A percentile compares a stretch with the other conserved stretches of the same genome.
phyloP scores from a whole-genome alignment of 768 basidiomycete species.

The Suillus brevipes region DNA sequence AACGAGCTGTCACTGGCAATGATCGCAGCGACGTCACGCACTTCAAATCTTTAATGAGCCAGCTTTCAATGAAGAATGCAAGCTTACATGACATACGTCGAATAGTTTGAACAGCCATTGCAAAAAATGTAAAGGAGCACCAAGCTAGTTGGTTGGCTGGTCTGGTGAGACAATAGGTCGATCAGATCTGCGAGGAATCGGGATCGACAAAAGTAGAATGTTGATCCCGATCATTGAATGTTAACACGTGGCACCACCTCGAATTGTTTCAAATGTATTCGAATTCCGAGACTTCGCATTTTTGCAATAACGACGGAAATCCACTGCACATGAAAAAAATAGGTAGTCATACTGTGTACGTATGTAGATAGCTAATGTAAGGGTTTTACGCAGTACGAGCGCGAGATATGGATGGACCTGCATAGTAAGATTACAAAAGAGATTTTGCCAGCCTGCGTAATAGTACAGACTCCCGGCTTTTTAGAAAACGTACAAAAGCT shows the following conservation, averaged over 20 bases:
- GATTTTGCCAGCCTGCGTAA: conserved; percentile 11
- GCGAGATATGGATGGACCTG: conserved; percentile 4
- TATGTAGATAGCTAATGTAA: conserved; percentile 12
- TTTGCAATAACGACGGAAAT: background rate
- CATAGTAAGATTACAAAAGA: conserved; percentile 2
- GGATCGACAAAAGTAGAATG: background rate
- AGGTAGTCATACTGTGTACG: conserved; percentile 5
- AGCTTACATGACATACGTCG: too few relatives aligned
- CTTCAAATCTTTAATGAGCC: background rate
- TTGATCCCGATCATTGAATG: background rate
- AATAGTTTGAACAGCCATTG: background rate
- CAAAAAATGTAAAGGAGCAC: background rate
- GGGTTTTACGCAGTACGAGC: conserved; percentile 7
- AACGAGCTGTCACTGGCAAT: background rate
- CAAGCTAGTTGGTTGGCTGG: too few relatives aligned
- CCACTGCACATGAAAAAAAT: conserved; percentile 1
- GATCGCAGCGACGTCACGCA: conserved; percentile 1
- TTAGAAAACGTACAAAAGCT: conserved; percentile 5
- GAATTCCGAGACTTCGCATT: background rate
- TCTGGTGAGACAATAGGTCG: background rate
- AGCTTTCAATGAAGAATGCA: too few relatives aligned
- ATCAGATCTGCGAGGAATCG: background rate
- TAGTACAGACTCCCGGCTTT: conserved; percentile 13
- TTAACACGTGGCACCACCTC: background rate
- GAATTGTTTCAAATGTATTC: background rate